Evolutionary conservation across 2,329 filamentous ascomycete genomes (phyloP), one percentile per base, ranked within the genome.

Genomic region (Tothia fuscella): DNA sequence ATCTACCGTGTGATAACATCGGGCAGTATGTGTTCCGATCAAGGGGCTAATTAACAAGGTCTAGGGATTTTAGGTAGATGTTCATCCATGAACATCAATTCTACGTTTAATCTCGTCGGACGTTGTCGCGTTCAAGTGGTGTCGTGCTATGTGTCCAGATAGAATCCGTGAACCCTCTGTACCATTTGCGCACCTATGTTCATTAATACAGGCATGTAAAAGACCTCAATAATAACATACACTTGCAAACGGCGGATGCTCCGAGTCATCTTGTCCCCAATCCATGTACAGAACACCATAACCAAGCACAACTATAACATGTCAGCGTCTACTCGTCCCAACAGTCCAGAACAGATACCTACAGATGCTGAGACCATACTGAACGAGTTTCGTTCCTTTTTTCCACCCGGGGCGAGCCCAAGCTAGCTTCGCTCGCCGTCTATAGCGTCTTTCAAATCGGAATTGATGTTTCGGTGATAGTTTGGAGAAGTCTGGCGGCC

Each of bases 381-480:
- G 82, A 38, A 70, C 70, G 47, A 86, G 63, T 59, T 76, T 76
- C 43, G 80, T 65, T 46, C 63, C 68, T 57, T 79, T 83, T 31
- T 72, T 70, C 77, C 78, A 84, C 36, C 61, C 58, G 6, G 80
- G 80, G 17, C 77, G 65, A 30, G 71, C 68, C 54, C 71, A 73
- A 51, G 76, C 74, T 50, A 82, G 60, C 44, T 70, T 68, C 20
- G 81, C 61, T 41, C 83, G 71, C 40, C 83, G 71, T 62, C 85
- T 82, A 62, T 81, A 88, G 55, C 81, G 79, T 58, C 82, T 78
- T 66, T 89, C 83, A 51, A 86, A 79, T 32, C 77, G 72, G 56
- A 88, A 81, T 60, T 88, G 79, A 54, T 87, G 76, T 58, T 82
- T 81, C 35, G 69, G 64, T 28, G 76, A 76, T 45, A 89, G 71